phyloP scores from a whole-genome alignment of 2,329 filamentous ascomycete species.

The Sclerotinia glacialis region DNA sequence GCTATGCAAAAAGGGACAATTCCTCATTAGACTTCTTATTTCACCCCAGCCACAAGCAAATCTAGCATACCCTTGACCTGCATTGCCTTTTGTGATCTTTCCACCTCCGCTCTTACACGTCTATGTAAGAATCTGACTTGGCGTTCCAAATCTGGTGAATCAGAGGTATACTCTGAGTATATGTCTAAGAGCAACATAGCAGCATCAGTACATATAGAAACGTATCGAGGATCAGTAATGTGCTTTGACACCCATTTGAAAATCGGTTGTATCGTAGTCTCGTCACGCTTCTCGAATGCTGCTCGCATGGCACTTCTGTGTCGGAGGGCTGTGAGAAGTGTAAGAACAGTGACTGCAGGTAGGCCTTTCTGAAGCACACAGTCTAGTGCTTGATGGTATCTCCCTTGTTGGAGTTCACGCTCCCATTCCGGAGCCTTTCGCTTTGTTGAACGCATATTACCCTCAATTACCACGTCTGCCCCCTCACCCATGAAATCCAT shows the following conservation, averaged over 20 bases:
- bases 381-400: constrained; percentile 77
- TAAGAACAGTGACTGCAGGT: constrained; percentile 63
- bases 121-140: constrained; percentile 67
- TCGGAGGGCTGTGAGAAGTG: constrained; percentile 76
- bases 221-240: constrained; percentile 78
- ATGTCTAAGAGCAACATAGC: constrained; percentile 80
- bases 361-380: constrained; percentile 62
- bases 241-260: constrained; percentile 79
- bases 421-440: constrained; percentile 73
- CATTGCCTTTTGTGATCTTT: constrained; percentile 78
- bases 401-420: constrained; percentile 71
- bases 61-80: constrained; percentile 87
- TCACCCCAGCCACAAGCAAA: constrained; percentile 58
- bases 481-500: constrained; percentile 82
- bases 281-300: constrained; percentile 77
- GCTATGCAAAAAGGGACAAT: constrained; percentile 42
- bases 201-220: constrained; percentile 78
- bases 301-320: constrained; percentile 82
- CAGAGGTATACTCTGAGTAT: constrained; percentile 76
- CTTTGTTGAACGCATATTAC: constrained; percentile 52
- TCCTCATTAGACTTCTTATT: constrained; percentile 27
- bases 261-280: constrained; percentile 76
- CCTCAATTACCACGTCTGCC: constrained; percentile 83
- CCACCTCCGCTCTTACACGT: constrained; percentile 72
- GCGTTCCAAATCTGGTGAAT: constrained; percentile 68